A percentile compares a stretch with the other conserved stretches of the same genome.
These are phyloP conservation scores for Mycosarcoma mackinlayi DNA, from an alignment of 1,284 basidiomycete species.

Conservation along the genomic window DNA sequence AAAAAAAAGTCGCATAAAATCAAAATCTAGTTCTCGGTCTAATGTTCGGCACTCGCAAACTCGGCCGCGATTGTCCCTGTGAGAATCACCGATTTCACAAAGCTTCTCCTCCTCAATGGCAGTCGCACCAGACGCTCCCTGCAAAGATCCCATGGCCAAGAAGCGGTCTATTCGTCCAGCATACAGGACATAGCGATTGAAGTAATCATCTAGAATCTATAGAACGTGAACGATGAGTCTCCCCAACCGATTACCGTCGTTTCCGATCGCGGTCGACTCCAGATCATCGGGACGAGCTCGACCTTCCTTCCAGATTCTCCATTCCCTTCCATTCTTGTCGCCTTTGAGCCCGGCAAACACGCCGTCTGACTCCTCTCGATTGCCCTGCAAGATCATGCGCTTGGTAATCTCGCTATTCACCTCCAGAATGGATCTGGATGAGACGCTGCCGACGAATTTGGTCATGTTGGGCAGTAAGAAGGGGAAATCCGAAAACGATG, in stretches of 20 bases:
- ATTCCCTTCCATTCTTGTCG: constrained; percentile 18
- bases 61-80: constrained; percentile 23
- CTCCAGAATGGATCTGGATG: constrained; percentile 25
- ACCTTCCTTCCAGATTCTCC: constrained; percentile 48
- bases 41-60: constrained; percentile 22
- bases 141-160: too few species aligned
- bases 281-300: constrained; percentile 14
- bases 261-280: constrained; percentile 6
- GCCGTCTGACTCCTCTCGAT: constrained; percentile 35
- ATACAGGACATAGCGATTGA: neutral
- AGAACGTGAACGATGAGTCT: constrained; percentile 30
- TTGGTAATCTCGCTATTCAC: constrained; percentile 28
- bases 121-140: too few species aligned
- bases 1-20: neutral
- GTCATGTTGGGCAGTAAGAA: constrained; percentile 51
- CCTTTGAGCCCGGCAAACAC: constrained; percentile 32
- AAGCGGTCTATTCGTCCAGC: neutral
- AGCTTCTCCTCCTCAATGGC: neutral
- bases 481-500: constrained; percentile 59
- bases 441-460: constrained; percentile 40
- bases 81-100: neutral
- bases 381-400: constrained; percentile 23
- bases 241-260: constrained; percentile 23
- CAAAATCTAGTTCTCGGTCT: constrained; percentile 5
- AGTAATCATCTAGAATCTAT: neutral